These are phyloP conservation scores for Extremus antarcticus DNA, from an alignment of 495 filamentous ascomycete species.

Conservation along the genomic window DNA sequence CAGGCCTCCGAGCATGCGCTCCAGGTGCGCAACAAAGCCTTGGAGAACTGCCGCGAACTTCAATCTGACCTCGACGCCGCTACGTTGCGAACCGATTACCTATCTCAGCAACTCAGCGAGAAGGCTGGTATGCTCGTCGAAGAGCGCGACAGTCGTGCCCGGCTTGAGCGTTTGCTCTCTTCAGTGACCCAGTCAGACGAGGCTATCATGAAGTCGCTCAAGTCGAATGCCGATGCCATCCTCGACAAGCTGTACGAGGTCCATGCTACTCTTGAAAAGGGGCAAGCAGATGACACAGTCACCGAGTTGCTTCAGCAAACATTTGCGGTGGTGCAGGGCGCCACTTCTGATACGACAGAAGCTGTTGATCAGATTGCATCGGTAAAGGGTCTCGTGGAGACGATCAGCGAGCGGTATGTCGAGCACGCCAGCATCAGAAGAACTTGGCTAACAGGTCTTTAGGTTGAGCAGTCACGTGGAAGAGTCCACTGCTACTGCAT, in stretches of 20 bases:
- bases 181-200: slow-evolving; percentile 5
- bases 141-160: slow-evolving; percentile 17
- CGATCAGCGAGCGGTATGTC: slow-evolving; percentile 8
- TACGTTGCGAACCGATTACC: not conserved
- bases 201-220: slow-evolving; percentile 4
- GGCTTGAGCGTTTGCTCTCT: slow-evolving; percentile 21
- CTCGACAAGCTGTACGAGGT: slow-evolving; percentile 23
- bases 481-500: not conserved
- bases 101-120: slow-evolving; percentile 15
- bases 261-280: not conserved
- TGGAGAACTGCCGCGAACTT: not conserved
- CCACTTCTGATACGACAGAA: not conserved
- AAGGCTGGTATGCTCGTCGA: slow-evolving; percentile 17
- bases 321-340: not conserved
- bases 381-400: slow-evolving; percentile 5
- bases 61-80: slow-evolving; percentile 3
- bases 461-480: not conserved
- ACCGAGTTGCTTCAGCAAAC: not conserved
- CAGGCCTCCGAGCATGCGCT: not conserved
- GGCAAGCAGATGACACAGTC: not conserved
- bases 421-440: not conserved
- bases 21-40: slow-evolving; percentile 1
- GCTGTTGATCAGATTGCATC: slow-evolving; percentile 4
- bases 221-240: slow-evolving; percentile 10
- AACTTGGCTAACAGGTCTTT: not conserved